These are phyloP conservation scores for Scalesia atractyloides DNA, from an alignment of 129 eudicot genomes.

Conservation along the genomic window DNA sequence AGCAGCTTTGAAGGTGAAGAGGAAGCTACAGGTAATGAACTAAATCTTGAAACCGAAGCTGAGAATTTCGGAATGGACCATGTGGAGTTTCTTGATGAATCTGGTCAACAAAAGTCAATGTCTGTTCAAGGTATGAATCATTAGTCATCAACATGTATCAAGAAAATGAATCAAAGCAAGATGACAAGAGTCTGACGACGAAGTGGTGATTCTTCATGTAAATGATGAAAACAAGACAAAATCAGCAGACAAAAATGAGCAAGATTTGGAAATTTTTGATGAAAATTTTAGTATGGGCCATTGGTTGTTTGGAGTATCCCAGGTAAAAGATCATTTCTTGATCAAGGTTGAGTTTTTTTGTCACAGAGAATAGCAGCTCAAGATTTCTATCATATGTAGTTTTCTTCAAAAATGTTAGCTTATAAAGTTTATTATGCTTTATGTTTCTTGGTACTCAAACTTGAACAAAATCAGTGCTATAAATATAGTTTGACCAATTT, in stretches of 20 bases:
- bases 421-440: constrained; percentile 21
- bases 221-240: constrained; percentile 23
- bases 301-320: constrained; percentile 17
- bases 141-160: constrained; percentile 2
- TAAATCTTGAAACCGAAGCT: constrained; percentile 35
- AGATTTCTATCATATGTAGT: background rate
- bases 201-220: constrained; percentile 18
- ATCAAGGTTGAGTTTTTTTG: constrained; percentile 28
- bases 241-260: constrained; percentile 7
- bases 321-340: constrained; percentile 20
- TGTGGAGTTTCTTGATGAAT: constrained; percentile 23
- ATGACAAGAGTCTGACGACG: constrained; percentile 17
- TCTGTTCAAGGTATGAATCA: constrained; percentile 24
- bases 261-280: constrained; percentile 8
- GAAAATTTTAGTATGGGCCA: constrained; percentile 16
- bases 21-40: constrained; percentile 26
- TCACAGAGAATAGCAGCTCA: constrained; percentile 16
- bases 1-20: constrained; percentile 42
- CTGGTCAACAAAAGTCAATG: constrained; percentile 23
- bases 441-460: constrained; percentile 19
- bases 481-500: constrained; percentile 15
- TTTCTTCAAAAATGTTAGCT: constrained; percentile 11
- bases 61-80: constrained; percentile 36
- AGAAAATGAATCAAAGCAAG: constrained; percentile 11
- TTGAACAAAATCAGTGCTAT: constrained; percentile 19